A percentile compares a stretch with the other conserved stretches of the same genome.
Conservation (phyloP, 106 monocot genomes). For the Allium sativum region DNA sequence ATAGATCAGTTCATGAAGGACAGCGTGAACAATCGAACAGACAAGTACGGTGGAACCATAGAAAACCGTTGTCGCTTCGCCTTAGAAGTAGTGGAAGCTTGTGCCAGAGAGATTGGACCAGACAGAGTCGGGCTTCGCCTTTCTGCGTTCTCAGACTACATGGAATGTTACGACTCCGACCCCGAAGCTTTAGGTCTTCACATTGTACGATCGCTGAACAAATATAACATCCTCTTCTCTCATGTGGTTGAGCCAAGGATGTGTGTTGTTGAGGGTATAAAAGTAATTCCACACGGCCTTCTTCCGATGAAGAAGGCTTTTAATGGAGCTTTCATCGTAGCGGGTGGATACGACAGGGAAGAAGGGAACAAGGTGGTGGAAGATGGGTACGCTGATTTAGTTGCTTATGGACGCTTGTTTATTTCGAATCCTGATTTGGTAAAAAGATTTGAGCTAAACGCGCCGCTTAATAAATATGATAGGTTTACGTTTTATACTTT, state of each 20-base stretch:
- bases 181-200: constrained; percentile 40
- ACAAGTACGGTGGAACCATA: constrained; percentile 50
- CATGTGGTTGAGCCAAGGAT: constrained; percentile 62
- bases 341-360: constrained; percentile 41
- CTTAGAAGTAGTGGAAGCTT: constrained; percentile 41
- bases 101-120: constrained; percentile 39
- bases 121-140: constrained; percentile 49
- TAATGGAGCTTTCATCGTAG: constrained; percentile 39
- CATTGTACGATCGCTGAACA: constrained; percentile 44
- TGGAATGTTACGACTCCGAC: constrained; percentile 29
- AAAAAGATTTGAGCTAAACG: constrained; percentile 33
- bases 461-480: constrained; percentile 36
- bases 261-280: constrained; percentile 15
- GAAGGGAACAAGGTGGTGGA: constrained; percentile 36
- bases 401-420: constrained; percentile 41
- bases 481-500: constrained; percentile 30
- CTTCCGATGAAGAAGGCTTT: constrained; percentile 32
- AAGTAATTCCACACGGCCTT: constrained; percentile 22
- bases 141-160: constrained; percentile 34
- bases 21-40: constrained; percentile 38
- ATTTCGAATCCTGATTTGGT: constrained; percentile 51
- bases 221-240: constrained; percentile 29
- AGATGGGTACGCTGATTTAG: constrained; percentile 32
- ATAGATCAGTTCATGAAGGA: constrained; percentile 60
- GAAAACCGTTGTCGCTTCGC: constrained; percentile 64